phyloP scores from a whole-genome alignment of 805 yeast species.

The Yarrowia keelungensis region DNA sequence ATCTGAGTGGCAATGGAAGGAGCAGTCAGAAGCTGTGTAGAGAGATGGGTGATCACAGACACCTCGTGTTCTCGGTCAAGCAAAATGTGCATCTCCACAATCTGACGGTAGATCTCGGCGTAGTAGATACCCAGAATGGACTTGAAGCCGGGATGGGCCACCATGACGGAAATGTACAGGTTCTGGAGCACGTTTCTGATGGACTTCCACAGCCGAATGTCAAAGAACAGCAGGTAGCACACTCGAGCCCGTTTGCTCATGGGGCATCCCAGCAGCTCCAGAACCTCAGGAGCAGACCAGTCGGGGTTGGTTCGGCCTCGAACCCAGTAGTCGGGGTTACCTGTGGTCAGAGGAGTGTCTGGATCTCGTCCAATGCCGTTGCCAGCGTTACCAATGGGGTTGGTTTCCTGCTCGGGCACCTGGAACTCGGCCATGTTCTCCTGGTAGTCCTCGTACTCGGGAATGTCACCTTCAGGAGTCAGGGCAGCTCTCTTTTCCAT shows the following conservation, averaged over 20 bases:
- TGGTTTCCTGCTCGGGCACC: constrained; percentile 19
- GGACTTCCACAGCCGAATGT: constrained; percentile 73
- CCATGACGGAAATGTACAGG: constrained; percentile 67
- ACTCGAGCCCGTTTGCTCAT: constrained; percentile 51
- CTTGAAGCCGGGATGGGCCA: constrained; percentile 65
- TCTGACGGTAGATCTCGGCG: constrained; percentile 78
- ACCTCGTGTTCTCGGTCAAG: constrained; percentile 89
- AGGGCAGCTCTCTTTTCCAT: constrained; percentile 35
- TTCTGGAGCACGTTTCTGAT: constrained; percentile 66
- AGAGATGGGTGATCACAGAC: constrained; percentile 72
- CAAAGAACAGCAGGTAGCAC: constrained; percentile 68
- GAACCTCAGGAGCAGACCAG: constrained; percentile 23
- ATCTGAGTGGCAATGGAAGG: constrained; percentile 77
- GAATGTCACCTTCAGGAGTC: constrained; percentile 31
- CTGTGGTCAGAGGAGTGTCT: constrained; percentile 29
- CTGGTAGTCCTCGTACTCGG: constrained; percentile 33
- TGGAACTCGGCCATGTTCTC: constrained; percentile 23
- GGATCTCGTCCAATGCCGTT: constrained; percentile 20
- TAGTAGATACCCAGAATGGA: constrained; percentile 74
- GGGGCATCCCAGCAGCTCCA: constrained; percentile 37
- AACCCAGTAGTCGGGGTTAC: constrained; percentile 37
- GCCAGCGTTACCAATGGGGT: constrained; percentile 3
- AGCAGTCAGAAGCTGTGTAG: constrained; percentile 88
- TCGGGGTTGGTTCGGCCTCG: constrained; percentile 14
- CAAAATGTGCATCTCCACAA: constrained; percentile 71